Percentiles rank a stretch among this genome's conserved stretches.
Conservation (phyloP, 2,329 filamentous ascomycete species). For the Lachnellula willkommii region DNA sequence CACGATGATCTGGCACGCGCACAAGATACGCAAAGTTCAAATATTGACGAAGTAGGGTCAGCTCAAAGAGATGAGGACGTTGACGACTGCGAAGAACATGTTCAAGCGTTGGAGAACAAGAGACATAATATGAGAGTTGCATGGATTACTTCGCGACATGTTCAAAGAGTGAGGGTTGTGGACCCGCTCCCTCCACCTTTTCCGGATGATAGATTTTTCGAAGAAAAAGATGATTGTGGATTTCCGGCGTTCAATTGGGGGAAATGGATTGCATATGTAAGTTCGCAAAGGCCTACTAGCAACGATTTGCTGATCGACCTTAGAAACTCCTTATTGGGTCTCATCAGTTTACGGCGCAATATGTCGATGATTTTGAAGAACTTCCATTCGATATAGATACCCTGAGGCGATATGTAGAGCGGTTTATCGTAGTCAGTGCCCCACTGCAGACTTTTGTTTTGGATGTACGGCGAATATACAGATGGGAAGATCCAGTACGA, state of each 20-base stretch:
- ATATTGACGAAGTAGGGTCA: conserved; percentile 15
- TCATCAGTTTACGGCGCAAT: conserved; percentile 34
- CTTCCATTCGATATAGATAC: conserved; percentile 25
- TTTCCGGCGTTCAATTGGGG: conserved; percentile 28
- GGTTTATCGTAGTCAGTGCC: conserved; percentile 34
- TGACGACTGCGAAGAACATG: conserved; percentile 16
- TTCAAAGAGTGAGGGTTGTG: conserved; percentile 31
- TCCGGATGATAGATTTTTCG: conserved; percentile 26
- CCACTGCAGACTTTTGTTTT: conserved; percentile 34
- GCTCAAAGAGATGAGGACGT: conserved; percentile 9
- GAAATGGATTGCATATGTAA: conserved; percentile 28
- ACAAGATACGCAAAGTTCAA: neutral
- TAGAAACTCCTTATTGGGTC: conserved; percentile 30
- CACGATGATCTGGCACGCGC: conserved; percentile 21
- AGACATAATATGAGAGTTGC: conserved; percentile 32
- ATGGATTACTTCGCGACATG: conserved; percentile 35
- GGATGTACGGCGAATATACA: conserved; percentile 33
- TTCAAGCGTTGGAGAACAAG: conserved; percentile 23
- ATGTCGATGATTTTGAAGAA: conserved; percentile 29
- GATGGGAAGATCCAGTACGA: conserved; percentile 32
- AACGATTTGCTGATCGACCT: neutral
- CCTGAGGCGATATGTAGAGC: conserved; percentile 30
- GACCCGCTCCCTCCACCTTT: conserved; percentile 9
- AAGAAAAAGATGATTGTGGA: conserved; percentile 21
- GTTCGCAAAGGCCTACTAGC: conserved; percentile 9